Percentiles rank a stretch among this genome's conserved stretches.
phyloP scores from a whole-genome alignment of 176 grass and related monocot species.

The Chrysopogon serrulatus region DNA sequence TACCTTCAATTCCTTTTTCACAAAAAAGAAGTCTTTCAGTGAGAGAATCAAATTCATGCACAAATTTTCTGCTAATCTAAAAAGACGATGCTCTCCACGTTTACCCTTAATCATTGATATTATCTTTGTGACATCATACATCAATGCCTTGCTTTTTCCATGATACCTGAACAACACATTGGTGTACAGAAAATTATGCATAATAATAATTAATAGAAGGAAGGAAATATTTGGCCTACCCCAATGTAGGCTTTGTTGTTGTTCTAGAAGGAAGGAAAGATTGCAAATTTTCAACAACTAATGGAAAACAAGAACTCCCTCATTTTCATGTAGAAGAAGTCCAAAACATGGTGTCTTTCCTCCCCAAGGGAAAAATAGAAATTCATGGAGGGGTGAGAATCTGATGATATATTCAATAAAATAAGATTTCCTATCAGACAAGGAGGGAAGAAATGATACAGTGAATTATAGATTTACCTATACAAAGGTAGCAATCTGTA shows the following conservation, averaged over 20 bases:
- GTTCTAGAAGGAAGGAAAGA: neutral
- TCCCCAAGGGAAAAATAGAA: neutral
- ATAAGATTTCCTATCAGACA: neutral
- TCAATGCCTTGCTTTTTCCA: conserved; percentile 97
- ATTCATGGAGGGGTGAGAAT: neutral
- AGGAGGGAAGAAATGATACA: neutral
- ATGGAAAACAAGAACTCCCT: neutral
- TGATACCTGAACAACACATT: conserved; percentile 58
- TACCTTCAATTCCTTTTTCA: conserved; percentile 99
- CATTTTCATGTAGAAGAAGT: neutral
- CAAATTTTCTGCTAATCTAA: conserved; percentile 97
- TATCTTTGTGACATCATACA: conserved; percentile 99
- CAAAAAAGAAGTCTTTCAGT: conserved; percentile 93
- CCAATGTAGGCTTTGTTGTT: neutral
- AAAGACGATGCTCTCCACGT: conserved; percentile 92
- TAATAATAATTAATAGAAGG: conserved; percentile 1
- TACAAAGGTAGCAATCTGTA: conserved; percentile 96
- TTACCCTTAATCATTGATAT: conserved; percentile 97
- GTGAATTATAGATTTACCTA: conserved; percentile 49
- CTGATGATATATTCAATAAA: conserved; percentile 17
- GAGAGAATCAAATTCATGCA: conserved; percentile 99
- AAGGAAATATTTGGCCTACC: neutral
- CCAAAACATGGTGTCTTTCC: neutral
- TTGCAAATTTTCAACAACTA: neutral
- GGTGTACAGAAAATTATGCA: conserved; percentile 10